A percentile compares a stretch with the other conserved stretches of the same genome.
Evolutionary conservation across 2,329 filamentous ascomycete genomes (phyloP).

Genomic region (Camptophora hylomeconis): DNA sequence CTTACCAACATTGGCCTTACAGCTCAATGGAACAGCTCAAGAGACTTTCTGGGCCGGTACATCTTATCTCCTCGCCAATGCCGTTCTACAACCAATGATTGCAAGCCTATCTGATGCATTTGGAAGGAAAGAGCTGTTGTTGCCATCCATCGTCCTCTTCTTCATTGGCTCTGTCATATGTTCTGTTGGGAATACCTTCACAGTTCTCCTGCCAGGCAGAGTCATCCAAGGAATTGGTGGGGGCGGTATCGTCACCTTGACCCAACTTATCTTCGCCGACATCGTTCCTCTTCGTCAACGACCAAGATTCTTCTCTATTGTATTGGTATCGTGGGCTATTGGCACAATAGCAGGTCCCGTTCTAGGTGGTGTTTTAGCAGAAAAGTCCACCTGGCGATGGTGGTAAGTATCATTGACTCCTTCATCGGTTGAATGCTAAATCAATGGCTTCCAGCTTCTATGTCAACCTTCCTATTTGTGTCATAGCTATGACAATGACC

Average conservation of each 20-base stretch:
- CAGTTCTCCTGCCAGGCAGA: constrained; percentile 30
- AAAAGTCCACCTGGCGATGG: constrained; percentile 19
- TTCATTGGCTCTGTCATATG: constrained; percentile 34
- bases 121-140: constrained; percentile 32
- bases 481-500: constrained; percentile 13
- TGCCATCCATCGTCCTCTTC: constrained; percentile 32
- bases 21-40: constrained; percentile 35
- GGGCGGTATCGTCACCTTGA: constrained; percentile 31
- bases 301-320: constrained; percentile 22
- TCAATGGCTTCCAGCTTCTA: constrained; percentile 35
- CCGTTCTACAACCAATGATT: constrained; percentile 30
- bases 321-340: constrained; percentile 21
- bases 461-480: constrained; percentile 27
- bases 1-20: constrained; percentile 32
- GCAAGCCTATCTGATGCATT: constrained; percentile 34
- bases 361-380: constrained; percentile 29
- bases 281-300: constrained; percentile 24
- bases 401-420: too few species aligned
- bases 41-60: constrained; percentile 54
- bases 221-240: constrained; percentile 34
- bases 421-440: constrained; percentile 17
- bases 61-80: constrained; percentile 45
- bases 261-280: constrained; percentile 31
- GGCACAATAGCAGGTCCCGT: constrained; percentile 22
- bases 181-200: constrained; percentile 25